Conservation (phyloP, 495 filamentous ascomycete genomes). For the Hyaloscypha bicolor region DNA sequence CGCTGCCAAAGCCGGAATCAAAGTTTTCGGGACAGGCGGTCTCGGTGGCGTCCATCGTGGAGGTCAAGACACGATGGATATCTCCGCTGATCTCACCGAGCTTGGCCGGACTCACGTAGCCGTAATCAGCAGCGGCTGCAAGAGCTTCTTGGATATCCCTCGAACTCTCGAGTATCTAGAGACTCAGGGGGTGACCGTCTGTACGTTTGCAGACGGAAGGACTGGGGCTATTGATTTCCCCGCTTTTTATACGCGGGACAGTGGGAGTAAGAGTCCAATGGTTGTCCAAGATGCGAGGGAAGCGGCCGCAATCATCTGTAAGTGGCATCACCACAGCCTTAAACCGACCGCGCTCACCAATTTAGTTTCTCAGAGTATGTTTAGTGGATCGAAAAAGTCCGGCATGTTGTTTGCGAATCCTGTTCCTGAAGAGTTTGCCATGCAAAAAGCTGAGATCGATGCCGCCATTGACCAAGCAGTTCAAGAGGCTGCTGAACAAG, state of each 20-base stretch:
- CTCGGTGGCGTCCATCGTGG: slow-evolving; percentile 92
- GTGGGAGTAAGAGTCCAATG: slow-evolving; percentile 75
- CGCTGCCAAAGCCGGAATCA: slow-evolving; percentile 84
- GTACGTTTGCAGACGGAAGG: slow-evolving; percentile 83
- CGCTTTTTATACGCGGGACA: slow-evolving; percentile 87
- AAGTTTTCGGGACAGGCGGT: slow-evolving; percentile 86
- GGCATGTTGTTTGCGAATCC: slow-evolving; percentile 90
- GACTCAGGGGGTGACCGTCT: slow-evolving; percentile 85
- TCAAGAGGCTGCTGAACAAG: slow-evolving; percentile 66
- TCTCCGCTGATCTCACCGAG: slow-evolving; percentile 94
- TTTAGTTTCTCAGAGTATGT: slow-evolving; percentile 51
- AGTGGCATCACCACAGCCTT: slow-evolving; percentile 31
- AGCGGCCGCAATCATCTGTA: slow-evolving; percentile 84
- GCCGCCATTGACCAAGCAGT: slow-evolving; percentile 72
- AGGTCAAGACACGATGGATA: slow-evolving; percentile 82
- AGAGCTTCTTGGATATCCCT: slow-evolving; percentile 92
- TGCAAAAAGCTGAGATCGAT: slow-evolving; percentile 75
- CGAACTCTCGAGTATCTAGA: slow-evolving; percentile 92
- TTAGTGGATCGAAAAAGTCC: not conserved
- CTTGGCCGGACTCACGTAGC: slow-evolving; percentile 89
- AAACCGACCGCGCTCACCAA: slow-evolving; percentile 9
- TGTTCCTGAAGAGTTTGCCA: slow-evolving; percentile 68
- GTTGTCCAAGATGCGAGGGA: slow-evolving; percentile 73
- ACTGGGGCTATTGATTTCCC: slow-evolving; percentile 73
- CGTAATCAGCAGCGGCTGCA: slow-evolving; percentile 87